Evolutionary conservation across 2,329 filamentous ascomycete species (phyloP), one percentile per base, ranked within the genome.

Genomic region (Thyridium curvatum): DNA sequence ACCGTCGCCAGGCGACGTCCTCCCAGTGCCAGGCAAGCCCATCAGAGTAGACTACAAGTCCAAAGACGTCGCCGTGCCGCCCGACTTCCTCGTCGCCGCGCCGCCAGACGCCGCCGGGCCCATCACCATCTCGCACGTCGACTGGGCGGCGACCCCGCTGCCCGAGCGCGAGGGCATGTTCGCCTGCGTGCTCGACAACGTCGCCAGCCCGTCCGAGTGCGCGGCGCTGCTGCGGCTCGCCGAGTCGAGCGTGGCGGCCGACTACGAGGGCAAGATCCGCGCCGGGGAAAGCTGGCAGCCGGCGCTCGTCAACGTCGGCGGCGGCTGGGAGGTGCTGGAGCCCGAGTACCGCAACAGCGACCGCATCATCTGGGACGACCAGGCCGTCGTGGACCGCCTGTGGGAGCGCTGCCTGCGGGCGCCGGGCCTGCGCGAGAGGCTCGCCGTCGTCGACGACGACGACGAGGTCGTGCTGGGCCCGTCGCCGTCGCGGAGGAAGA

Each of bases 291-390:
- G 21, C 2, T 91, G 86, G 86, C 66, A 71, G 36, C 74, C 77
- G 2, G 86, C 86, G 0, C 69, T 86, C 57, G 69, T 90, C 41
- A 84, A 84, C 53, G 57, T 77, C 17, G 84, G 84, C 5, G 58
- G 58, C 4, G 83, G 84, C 3, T 64, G 56, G 41, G 80, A 91
- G 59, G 59, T 67, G 3, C 56, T 79, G 32, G 61, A 69, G 4
- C 65, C 72, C 2, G 70, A 77, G 8, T 76, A 77, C 35, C 71
- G 86, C 13, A 81, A 85, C 44, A 82, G 82, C 50, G 82, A 82
- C n/a, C 73, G 86, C 3, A 86, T 91, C 46, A 82, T 93, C 48
- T 86, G 80, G 74, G 84, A 93, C 52, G 61, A 72, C 12, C 65
- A 70, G 35, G 72, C 74, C 2, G 47, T 91, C 2, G 80, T 77